phyloP scores from a whole-genome alignment of 192 early-diverging fungal species.

The Umbelopsis vinacea region DNA sequence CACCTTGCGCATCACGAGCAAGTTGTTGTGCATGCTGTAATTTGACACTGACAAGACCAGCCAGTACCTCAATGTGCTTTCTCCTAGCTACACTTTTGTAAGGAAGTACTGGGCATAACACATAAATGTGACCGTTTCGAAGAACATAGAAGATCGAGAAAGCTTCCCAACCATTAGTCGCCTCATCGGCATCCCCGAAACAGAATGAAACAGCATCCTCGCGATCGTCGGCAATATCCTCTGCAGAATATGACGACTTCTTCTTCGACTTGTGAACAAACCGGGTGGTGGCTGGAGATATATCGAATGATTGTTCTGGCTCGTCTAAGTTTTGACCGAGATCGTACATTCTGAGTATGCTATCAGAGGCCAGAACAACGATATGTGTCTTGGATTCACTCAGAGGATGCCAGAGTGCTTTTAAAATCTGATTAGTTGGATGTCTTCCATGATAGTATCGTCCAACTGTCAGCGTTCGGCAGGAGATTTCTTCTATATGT shows the following conservation, averaged over 20 bases:
- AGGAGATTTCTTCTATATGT: conserved; percentile 27
- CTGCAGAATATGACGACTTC: conserved; percentile 41
- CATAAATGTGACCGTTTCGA: conserved; percentile 72
- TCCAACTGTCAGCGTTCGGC: conserved; percentile 37
- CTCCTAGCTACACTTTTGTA: conserved; percentile 40
- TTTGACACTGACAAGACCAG: conserved; percentile 2
- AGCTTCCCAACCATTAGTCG: conserved; percentile 59
- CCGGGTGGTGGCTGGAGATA: conserved; percentile 30
- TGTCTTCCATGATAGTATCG: conserved; percentile 18
- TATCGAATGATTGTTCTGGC: conserved; percentile 71
- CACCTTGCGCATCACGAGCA: background rate
- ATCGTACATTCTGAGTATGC: conserved; percentile 73
- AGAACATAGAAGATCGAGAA: conserved; percentile 73
- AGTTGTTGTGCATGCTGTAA: conserved; percentile 7
- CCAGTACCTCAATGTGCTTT: conserved; percentile 5
- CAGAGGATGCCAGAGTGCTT: conserved; percentile 83
- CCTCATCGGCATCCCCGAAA: conserved; percentile 35
- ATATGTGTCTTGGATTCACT: conserved; percentile 72
- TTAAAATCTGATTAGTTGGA: conserved; percentile 53
- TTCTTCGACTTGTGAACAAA: conserved; percentile 11
- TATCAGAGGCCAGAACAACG: conserved; percentile 69
- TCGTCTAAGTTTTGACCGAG: conserved; percentile 60
- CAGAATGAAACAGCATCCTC: conserved; percentile 51
- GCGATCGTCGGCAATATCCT: conserved; percentile 29
- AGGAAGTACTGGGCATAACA: conserved; percentile 81